phyloP scores from a whole-genome alignment of 257 asterid genomes.

The Fraxinus excelsior region DNA sequence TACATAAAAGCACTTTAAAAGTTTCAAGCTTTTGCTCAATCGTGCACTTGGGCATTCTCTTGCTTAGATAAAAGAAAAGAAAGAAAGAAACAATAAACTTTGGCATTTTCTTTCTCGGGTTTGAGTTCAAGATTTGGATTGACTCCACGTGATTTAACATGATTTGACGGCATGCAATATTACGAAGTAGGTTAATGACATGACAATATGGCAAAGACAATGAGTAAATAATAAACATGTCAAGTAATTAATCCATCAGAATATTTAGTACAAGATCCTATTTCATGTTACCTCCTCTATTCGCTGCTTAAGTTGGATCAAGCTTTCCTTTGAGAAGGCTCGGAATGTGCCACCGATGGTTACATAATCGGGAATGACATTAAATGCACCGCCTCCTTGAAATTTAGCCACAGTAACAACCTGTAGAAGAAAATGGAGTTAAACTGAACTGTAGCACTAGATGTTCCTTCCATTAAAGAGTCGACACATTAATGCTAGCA shows the following conservation, averaged over 20 bases:
- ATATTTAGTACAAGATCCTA: background rate
- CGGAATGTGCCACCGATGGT: constrained; percentile 93
- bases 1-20: no score
- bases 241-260: background rate
- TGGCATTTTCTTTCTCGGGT: no score
- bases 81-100: background rate
- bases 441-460: background rate
- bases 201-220: background rate
- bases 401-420: constrained; percentile 85
- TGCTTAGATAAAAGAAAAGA: background rate
- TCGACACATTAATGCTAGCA: background rate
- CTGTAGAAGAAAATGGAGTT: constrained; percentile 36
- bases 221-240: background rate
- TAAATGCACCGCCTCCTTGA: constrained; percentile 91
- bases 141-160: background rate
- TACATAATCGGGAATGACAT: constrained; percentile 92
- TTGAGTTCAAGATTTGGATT: no score
- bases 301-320: constrained; percentile 64
- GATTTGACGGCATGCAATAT: background rate
- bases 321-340: constrained; percentile 73
- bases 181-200: background rate
- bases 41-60: no score
- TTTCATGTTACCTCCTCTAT: constrained; percentile 64
- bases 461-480: background rate
- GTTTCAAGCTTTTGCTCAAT: no score